These are phyloP conservation scores for Colletotrichum chlorophyti DNA, from an alignment of 2,329 filamentous ascomycete species.

Conservation along the genomic window DNA sequence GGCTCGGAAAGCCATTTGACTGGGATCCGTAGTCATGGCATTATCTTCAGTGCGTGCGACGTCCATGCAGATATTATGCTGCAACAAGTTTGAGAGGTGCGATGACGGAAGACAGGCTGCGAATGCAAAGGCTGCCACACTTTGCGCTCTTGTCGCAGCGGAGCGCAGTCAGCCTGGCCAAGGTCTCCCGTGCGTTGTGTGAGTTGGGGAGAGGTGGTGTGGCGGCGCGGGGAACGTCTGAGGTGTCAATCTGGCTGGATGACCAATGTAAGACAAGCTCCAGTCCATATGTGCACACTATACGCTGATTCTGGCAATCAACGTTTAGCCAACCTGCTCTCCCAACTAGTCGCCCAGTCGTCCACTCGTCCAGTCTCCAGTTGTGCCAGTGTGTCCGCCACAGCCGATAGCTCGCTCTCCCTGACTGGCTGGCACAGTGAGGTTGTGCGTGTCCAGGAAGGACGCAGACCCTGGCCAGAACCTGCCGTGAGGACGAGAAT, in stretches of 20 bases:
- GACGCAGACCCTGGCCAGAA: conserved; percentile 6
- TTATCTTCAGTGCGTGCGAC: conserved; percentile 26
- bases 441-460: no score
- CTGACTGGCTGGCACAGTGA: conserved; percentile 5
- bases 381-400: not conserved
- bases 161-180: conserved; percentile 23
- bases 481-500: conserved; percentile 12
- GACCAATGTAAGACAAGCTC: conserved; percentile 23
- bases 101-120: conserved; percentile 24
- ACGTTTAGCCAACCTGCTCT: no score
- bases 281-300: conserved; percentile 13
- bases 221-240: conserved; percentile 23
- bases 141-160: conserved; percentile 8
- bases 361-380: conserved; percentile 4
- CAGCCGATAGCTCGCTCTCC: not conserved
- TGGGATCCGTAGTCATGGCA: conserved; percentile 30
- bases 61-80: conserved; percentile 28
- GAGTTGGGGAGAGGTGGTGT: conserved; percentile 29
- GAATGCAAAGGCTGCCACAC: conserved; percentile 8
- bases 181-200: conserved; percentile 21
- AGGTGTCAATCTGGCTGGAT: conserved; percentile 22
- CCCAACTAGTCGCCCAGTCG: not conserved
- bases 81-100: conserved; percentile 13
- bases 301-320: no score
- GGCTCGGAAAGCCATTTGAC: conserved; percentile 30